phyloP scores from a whole-genome alignment of 148 eudicot genomes.

The Polygonum maritimum region DNA sequence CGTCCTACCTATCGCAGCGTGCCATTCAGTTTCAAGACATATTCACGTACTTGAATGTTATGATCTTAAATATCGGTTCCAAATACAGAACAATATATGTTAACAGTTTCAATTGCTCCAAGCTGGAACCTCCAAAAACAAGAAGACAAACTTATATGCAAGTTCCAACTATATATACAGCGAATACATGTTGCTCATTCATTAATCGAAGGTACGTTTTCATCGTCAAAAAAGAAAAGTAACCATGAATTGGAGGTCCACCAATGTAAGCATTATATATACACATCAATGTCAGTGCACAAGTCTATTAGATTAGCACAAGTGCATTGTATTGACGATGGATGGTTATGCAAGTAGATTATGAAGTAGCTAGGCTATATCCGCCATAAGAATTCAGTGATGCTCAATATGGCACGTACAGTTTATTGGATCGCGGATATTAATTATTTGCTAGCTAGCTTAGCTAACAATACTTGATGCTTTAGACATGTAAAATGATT shows the following conservation, averaged over 20 bases:
- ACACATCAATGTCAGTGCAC: not conserved
- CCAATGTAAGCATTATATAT: not conserved
- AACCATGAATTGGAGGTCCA: not conserved
- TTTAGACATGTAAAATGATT: not conserved
- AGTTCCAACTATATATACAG: not conserved
- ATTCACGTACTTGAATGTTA: not conserved
- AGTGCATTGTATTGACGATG: too few species aligned
- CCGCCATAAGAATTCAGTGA: not conserved
- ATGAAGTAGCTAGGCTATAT: not conserved
- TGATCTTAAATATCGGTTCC: too few species aligned
- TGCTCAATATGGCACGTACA: conserved; percentile 1
- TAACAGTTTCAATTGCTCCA: not conserved
- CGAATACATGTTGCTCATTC: not conserved
- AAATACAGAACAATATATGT: not conserved
- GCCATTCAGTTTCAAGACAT: too few species aligned
- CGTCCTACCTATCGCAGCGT: too few species aligned
- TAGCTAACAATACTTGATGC: not conserved
- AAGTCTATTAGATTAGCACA: too few species aligned
- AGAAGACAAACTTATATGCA: not conserved
- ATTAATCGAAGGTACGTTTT: not conserved
- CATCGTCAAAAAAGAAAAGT: not conserved
- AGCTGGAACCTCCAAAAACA: not conserved
- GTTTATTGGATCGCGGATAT: not conserved
- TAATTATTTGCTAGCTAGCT: not conserved
- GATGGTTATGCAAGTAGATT: too few species aligned